Evolutionary conservation across 2,329 filamentous ascomycete species (phyloP).

Genomic region (Pleomassaria siparia): DNA sequence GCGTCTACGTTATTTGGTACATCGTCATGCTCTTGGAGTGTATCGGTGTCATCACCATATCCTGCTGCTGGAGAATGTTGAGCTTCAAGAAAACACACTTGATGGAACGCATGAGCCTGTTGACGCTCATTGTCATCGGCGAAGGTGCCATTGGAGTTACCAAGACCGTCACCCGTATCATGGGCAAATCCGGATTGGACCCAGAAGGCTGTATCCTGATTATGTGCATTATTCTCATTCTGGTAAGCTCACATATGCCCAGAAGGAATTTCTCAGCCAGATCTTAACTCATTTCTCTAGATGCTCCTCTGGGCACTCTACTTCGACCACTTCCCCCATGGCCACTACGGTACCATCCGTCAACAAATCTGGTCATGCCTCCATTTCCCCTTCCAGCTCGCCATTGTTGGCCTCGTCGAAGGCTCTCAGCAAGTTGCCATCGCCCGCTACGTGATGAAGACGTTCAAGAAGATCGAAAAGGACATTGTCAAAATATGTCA

Average conservation of each 20-base stretch:
- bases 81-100: constrained; percentile 65
- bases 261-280: not conserved
- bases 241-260: constrained; percentile 23
- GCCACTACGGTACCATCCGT: constrained; percentile 54
- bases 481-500: constrained; percentile 43
- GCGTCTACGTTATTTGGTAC: constrained; percentile 41
- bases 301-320: constrained; percentile 65
- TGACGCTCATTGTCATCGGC: constrained; percentile 68
- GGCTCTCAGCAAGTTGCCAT: constrained; percentile 61
- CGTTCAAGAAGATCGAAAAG: constrained; percentile 43
- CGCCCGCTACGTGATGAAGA: constrained; percentile 50
- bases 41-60: constrained; percentile 54
- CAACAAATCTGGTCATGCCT: constrained; percentile 61
- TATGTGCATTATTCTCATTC: constrained; percentile 39
- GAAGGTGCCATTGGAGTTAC: constrained; percentile 66
- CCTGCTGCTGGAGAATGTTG: constrained; percentile 57
- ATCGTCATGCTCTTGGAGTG: constrained; percentile 56
- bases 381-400: constrained; percentile 66
- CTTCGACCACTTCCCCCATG: constrained; percentile 57
- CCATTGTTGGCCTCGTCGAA: constrained; percentile 65
- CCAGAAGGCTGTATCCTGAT: constrained; percentile 38
- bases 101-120: constrained; percentile 63
- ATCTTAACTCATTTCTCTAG: constrained; percentile 11
- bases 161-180: constrained; percentile 51
- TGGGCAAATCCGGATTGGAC: constrained; percentile 40